Percentiles rank a stretch among this genome's conserved stretches.
These are phyloP conservation scores for Viola odorata DNA, from an alignment of 345 rosid genomes.

Conservation along the genomic window DNA sequence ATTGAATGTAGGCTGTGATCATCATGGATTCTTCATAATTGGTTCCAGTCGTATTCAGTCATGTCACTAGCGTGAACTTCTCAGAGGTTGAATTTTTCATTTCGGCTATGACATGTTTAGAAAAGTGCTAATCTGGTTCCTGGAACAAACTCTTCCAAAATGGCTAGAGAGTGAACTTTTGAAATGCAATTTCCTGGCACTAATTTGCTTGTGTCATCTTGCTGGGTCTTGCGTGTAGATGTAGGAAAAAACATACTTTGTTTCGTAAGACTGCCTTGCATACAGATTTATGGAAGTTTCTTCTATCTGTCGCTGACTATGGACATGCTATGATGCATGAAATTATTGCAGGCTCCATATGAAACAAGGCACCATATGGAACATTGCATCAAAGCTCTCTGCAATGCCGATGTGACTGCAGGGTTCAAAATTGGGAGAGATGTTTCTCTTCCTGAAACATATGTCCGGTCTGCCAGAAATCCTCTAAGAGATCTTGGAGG, in stretches of 20 bases:
- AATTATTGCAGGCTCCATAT: slow-evolving; percentile 73
- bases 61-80: background rate
- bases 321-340: slow-evolving; percentile 1
- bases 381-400: slow-evolving; percentile 84
- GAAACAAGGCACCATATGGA: slow-evolving; percentile 99
- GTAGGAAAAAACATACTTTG: too few relatives aligned
- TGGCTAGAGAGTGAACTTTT: background rate
- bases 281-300: background rate
- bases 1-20: slow-evolving; percentile 5
- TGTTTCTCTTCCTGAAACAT: slow-evolving; percentile 91
- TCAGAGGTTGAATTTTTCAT: slow-evolving; percentile 2
- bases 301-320: background rate
- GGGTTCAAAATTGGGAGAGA: slow-evolving; percentile 97
- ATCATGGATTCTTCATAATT: background rate
- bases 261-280: too few relatives aligned
- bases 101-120: background rate
- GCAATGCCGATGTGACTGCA: slow-evolving; percentile 84
- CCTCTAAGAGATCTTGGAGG: slow-evolving; percentile 92
- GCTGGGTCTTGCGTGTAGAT: background rate
- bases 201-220: background rate
- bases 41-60: background rate
- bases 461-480: slow-evolving; percentile 80
- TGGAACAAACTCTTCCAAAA: background rate
- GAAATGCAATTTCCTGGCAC: background rate
- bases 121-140: slow-evolving; percentile 1